These are phyloP conservation scores for Pichia sp. DNA, from an alignment of 1,139 yeast species.

Conservation along the genomic window DNA sequence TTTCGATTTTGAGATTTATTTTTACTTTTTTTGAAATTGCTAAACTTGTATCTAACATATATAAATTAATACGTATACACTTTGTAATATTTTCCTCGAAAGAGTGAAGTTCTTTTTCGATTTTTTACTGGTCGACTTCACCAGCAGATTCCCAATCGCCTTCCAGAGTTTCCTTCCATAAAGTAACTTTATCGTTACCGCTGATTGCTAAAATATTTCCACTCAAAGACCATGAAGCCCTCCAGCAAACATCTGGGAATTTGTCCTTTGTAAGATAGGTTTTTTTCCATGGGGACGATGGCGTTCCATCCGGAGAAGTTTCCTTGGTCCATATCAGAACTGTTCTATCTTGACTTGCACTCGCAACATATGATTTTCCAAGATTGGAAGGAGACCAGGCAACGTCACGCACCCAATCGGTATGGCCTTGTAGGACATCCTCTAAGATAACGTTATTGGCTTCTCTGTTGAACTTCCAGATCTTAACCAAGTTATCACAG, in stretches of 20 bases:
- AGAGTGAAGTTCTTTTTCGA: not conserved
- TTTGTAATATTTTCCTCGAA: not conserved
- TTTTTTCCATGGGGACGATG: slow-evolving; percentile 62
- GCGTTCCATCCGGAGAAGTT: slow-evolving; percentile 41
- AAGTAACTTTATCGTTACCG: slow-evolving; percentile 92
- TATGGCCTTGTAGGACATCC: slow-evolving; percentile 78
- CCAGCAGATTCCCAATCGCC: slow-evolving; percentile 98
- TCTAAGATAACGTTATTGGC: slow-evolving; percentile 64
- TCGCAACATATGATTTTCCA: slow-evolving; percentile 87
- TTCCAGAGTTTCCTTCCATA: slow-evolving; percentile 92
- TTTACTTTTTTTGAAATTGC: not conserved
- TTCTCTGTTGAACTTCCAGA: slow-evolving; percentile 72
- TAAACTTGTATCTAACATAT: not conserved
- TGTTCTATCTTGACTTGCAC: slow-evolving; percentile 95
- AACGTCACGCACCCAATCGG: slow-evolving; percentile 98
- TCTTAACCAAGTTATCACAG: slow-evolving; percentile 86
- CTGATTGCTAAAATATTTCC: slow-evolving; percentile 94
- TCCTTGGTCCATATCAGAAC: slow-evolving; percentile 89
- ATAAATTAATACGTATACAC: not conserved
- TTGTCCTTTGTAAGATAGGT: slow-evolving; percentile 68
- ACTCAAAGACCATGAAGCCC: slow-evolving; percentile 95
- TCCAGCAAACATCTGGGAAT: slow-evolving; percentile 97
- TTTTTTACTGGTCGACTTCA: slow-evolving; percentile 68
- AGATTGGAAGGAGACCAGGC: slow-evolving; percentile 95
- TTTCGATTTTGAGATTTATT: not conserved